These are phyloP conservation scores for Gaillardinia entomophila DNA, from an alignment of 805 yeast species.

Conservation along the genomic window DNA sequence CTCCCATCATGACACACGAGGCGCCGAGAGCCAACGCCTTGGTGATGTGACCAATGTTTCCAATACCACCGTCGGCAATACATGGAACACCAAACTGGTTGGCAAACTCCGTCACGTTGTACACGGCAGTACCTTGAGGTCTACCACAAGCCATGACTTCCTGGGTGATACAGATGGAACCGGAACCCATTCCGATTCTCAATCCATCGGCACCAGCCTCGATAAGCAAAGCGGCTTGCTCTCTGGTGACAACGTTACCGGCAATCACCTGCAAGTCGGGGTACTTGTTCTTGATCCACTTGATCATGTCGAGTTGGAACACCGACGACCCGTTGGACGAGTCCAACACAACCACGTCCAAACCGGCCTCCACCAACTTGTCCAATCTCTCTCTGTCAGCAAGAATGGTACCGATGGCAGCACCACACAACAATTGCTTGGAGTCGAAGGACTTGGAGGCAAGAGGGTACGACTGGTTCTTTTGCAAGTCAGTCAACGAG, in stretches of 20 bases:
- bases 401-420: constrained; percentile 92
- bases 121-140: constrained; percentile 99
- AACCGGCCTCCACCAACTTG: constrained; percentile 88
- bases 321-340: constrained; percentile 97
- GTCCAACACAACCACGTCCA: constrained; percentile 92
- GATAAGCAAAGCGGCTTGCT: constrained; percentile 91
- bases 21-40: constrained; percentile 97
- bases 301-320: constrained; percentile 90
- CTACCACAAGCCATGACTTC: constrained; percentile 99
- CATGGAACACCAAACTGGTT: constrained; percentile 96
- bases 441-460: constrained; percentile 92
- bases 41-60: constrained; percentile 96
- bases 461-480: constrained; percentile 86
- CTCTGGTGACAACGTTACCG: constrained; percentile 98
- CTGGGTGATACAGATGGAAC: constrained; percentile 98
- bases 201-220: constrained; percentile 96
- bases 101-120: constrained; percentile 89
- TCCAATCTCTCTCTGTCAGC: constrained; percentile 82
- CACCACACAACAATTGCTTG: constrained; percentile 97
- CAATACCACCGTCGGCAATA: constrained; percentile 99
- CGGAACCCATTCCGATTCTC: constrained; percentile 99
- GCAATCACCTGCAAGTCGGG: constrained; percentile 87
- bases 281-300: constrained; percentile 78
- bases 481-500: constrained; percentile 94
- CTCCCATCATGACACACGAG: constrained; percentile 98